These are phyloP conservation scores for Prototheca cutis DNA, from an alignment of 163 green algal species.

Conservation along the genomic window DNA sequence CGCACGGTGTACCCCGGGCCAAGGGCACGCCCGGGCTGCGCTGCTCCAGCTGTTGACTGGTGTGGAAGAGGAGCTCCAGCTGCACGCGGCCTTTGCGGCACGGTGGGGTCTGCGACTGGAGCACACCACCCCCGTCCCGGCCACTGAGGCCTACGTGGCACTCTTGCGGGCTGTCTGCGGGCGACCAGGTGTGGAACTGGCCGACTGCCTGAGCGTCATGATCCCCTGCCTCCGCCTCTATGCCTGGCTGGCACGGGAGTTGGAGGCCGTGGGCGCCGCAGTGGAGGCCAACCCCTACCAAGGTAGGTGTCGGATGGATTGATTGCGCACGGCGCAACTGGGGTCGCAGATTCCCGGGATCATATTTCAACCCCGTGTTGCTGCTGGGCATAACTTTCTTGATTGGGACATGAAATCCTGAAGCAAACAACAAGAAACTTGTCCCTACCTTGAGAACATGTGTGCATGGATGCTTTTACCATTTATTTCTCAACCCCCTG, in stretches of 20 bases:
- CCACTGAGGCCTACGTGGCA: slow-evolving; percentile 13
- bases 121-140: slow-evolving; percentile 12
- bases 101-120: slow-evolving; percentile 24
- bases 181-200: no score
- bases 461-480: no score
- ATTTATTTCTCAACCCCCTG: no score
- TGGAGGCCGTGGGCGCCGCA: slow-evolving; percentile 27
- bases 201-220: slow-evolving; percentile 43
- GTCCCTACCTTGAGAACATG: no score
- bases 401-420: no score
- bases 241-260: slow-evolving; percentile 42
- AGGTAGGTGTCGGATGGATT: no score
- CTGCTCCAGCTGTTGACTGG: slow-evolving; percentile 19
- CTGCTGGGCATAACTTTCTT: no score
- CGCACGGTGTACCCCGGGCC: slow-evolving; percentile 17
- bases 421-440: no score
- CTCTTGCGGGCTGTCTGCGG: slow-evolving; percentile 7
- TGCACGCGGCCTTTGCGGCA: slow-evolving; percentile 29
- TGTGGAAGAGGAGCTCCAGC: slow-evolving; percentile 27
- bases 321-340: no score
- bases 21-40: slow-evolving; percentile 1
- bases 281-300: slow-evolving; percentile 18
- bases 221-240: slow-evolving; percentile 58
- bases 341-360: no score
- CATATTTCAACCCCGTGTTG: no score